phyloP scores from a whole-genome alignment of 169 alveolate genomes.

The Plasmodium vinckei region DNA sequence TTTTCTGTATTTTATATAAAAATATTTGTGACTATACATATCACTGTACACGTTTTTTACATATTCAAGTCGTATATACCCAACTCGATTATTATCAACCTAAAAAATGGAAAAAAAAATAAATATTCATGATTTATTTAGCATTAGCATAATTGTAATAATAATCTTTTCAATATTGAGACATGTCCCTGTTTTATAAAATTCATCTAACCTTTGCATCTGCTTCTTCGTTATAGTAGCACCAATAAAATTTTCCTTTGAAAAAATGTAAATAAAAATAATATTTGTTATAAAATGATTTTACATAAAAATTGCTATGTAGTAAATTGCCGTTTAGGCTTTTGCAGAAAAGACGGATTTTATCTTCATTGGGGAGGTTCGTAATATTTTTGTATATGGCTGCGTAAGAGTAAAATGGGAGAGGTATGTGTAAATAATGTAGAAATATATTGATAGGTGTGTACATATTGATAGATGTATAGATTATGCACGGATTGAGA shows the following conservation, averaged over 20 bases:
- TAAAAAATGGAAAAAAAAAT: background rate
- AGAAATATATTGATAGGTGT: background rate
- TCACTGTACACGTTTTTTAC: constrained; percentile 55
- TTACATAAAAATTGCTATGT: constrained; percentile 55
- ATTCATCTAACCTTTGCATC: constrained; percentile 41
- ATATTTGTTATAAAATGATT: constrained; percentile 54
- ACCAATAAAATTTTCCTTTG: constrained; percentile 69
- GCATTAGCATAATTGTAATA: too few relatives aligned
- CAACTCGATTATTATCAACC: constrained; percentile 69
- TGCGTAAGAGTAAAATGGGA: background rate
- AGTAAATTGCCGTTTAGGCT: constrained; percentile 47
- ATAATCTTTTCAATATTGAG: too few relatives aligned
- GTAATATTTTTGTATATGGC: constrained; percentile 63
- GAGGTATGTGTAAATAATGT: background rate
- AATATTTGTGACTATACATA: constrained; percentile 52
- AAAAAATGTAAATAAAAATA: constrained; percentile 56
- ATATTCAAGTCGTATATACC: constrained; percentile 39
- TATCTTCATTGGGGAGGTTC: constrained; percentile 40
- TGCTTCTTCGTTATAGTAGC: constrained; percentile 63
- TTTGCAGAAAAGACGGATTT: constrained; percentile 61
- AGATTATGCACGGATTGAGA: background rate
- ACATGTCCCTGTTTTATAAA: constrained; percentile 1
- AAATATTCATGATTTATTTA: background rate
- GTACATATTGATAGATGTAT: too few relatives aligned
- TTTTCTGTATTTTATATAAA: constrained; percentile 51